Conservation (phyloP, 192 early-diverging fungal species). For the Umbelopsis sp. region DNA sequence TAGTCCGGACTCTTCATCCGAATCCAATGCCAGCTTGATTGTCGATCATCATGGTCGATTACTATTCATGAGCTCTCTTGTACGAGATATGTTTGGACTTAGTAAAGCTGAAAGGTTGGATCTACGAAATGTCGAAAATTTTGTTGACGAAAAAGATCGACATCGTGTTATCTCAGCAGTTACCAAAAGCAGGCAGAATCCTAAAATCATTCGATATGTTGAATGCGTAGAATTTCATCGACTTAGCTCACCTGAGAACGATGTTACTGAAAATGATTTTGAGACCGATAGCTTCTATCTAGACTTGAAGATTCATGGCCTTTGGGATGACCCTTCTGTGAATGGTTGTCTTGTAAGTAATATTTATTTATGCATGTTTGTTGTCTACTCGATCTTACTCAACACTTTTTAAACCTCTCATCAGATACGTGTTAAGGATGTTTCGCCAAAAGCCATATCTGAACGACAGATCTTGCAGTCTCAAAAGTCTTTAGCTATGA, state of each 20-base stretch:
- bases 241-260: neutral
- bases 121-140: neutral
- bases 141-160: slow-evolving; percentile 12
- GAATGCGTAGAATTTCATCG: slow-evolving; percentile 12
- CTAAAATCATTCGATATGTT: neutral
- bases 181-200: slow-evolving; percentile 7
- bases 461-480: slow-evolving; percentile 5
- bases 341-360: slow-evolving; percentile 23
- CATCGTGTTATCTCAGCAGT: neutral
- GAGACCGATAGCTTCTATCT: slow-evolving; percentile 3
- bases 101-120: neutral
- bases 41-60: neutral
- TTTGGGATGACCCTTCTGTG: slow-evolving; percentile 12
- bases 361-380: neutral
- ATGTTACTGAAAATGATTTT: neutral
- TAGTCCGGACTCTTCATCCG: neutral
- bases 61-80: neutral
- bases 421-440: slow-evolving; percentile 14
- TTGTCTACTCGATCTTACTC: neutral
- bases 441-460: neutral
- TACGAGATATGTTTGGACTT: neutral
- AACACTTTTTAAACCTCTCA: neutral
- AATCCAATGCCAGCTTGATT: neutral
- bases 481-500: slow-evolving; percentile 15
- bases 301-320: slow-evolving; percentile 18